These are phyloP conservation scores for Pythium coloratum DNA, from an alignment of 352 stramenopile genomes.

Conservation along the genomic window DNA sequence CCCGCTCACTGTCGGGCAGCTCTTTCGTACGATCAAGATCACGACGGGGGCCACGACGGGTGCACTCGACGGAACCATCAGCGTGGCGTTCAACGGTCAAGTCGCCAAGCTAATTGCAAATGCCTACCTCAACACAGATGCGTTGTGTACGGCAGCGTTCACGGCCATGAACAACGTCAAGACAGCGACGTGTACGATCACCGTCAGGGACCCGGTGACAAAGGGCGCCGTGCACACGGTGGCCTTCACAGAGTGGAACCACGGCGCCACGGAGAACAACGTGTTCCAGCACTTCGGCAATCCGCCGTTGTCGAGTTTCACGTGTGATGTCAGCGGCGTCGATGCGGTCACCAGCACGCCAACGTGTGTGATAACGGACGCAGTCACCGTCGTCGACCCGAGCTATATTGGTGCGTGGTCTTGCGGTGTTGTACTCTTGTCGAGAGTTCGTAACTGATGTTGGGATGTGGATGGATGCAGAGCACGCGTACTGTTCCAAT, in stretches of 20 bases:
- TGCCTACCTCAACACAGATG: slow-evolving; percentile 30
- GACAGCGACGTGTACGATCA: slow-evolving; percentile 39
- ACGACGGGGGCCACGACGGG: slow-evolving; percentile 35
- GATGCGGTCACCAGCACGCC: slow-evolving; percentile 37
- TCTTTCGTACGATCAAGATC: slow-evolving; percentile 59
- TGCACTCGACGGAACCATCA: slow-evolving; percentile 38
- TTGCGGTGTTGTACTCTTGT: not conserved
- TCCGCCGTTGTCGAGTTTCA: slow-evolving; percentile 67
- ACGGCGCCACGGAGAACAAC: slow-evolving; percentile 79
- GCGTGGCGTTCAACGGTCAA: slow-evolving; percentile 53
- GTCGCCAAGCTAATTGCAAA: slow-evolving; percentile 42
- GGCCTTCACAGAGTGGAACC: slow-evolving; percentile 58
- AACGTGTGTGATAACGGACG: slow-evolving; percentile 69
- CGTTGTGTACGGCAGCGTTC: slow-evolving; percentile 47
- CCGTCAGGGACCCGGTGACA: slow-evolving; percentile 32
- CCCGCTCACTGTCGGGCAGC: slow-evolving; percentile 71
- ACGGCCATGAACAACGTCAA: slow-evolving; percentile 42
- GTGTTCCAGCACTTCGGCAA: slow-evolving; percentile 79
- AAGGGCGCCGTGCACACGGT: slow-evolving; percentile 67
- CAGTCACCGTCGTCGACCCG: slow-evolving; percentile 15
- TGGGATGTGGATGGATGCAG: slow-evolving; percentile 24
- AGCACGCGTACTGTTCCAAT: slow-evolving; percentile 81
- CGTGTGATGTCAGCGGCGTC: slow-evolving; percentile 66
- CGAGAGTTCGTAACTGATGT: too few relatives aligned
- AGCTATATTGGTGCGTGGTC: not conserved